A percentile compares a stretch with the other conserved stretches of the same genome.
phyloP scores from a whole-genome alignment of 176 grass and related monocot genomes.

The Eleusine coracana region DNA sequence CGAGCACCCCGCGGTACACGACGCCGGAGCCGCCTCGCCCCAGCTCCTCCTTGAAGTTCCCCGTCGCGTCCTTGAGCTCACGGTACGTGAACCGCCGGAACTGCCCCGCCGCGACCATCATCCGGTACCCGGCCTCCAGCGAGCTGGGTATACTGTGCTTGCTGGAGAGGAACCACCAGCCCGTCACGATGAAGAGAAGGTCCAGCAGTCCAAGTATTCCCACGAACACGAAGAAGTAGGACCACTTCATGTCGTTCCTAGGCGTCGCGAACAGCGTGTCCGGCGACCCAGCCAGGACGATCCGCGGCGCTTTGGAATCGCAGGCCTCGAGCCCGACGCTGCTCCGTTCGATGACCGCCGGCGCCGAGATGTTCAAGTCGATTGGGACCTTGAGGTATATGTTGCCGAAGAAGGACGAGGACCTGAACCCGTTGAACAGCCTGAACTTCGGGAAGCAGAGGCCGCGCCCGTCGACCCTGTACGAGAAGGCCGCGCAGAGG shows the following conservation, averaged over 20 bases:
- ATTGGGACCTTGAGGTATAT: constrained; percentile 56
- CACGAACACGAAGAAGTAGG: background rate
- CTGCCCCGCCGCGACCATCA: background rate
- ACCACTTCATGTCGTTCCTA: background rate
- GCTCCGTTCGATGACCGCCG: background rate
- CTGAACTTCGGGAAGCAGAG: constrained; percentile 42
- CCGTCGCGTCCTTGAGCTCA: background rate
- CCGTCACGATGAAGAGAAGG: background rate
- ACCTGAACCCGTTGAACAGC: constrained; percentile 61
- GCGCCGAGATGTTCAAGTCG: background rate
- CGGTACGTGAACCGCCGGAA: background rate
- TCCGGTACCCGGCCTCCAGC: background rate
- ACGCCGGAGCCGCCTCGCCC: background rate
- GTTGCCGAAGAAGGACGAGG: constrained; percentile 41
- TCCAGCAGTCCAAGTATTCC: background rate
- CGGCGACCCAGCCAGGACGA: background rate
- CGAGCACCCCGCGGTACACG: background rate
- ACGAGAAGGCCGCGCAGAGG: constrained; percentile 53
- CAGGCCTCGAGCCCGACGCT: constrained; percentile 29
- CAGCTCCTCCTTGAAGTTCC: background rate
- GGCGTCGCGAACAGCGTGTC: background rate
- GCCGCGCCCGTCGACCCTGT: constrained; percentile 1
- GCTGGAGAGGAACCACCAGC: constrained; percentile 5
- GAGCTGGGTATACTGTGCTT: background rate
- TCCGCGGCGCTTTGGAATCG: background rate